phyloP scores from a whole-genome alignment of 1,284 basidiomycete genomes.

The Ustilago trichophora region DNA sequence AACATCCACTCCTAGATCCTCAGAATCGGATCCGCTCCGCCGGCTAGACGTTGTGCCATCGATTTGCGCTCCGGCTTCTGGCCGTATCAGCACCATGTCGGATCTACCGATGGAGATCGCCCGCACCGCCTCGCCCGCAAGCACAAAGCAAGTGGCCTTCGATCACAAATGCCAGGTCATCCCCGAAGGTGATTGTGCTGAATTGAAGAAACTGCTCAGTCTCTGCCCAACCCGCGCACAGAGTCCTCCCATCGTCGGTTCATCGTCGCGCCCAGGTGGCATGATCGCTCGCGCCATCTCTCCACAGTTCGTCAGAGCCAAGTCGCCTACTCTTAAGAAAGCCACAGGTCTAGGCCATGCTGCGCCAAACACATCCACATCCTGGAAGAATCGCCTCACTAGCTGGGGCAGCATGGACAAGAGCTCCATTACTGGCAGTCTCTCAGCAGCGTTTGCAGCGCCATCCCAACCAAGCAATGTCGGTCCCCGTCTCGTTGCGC shows the following conservation, averaged over 20 bases:
- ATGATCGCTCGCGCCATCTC: conserved; percentile 37
- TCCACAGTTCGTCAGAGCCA: conserved; percentile 20
- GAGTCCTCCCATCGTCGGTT: conserved; percentile 20
- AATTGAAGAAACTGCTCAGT: conserved; percentile 36
- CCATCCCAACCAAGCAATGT: not conserved
- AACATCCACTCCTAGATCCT: no score
- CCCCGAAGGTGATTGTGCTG: conserved; percentile 38
- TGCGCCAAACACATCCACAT: conserved; percentile 4
- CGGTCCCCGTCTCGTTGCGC: conserved; percentile 29
- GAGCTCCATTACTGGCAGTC: conserved; percentile 5
- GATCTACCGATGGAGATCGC: not conserved
- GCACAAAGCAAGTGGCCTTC: conserved; percentile 35
- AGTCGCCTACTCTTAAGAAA: conserved; percentile 16
- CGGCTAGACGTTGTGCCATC: no score
- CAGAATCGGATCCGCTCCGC: no score
- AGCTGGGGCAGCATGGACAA: conserved; percentile 25
- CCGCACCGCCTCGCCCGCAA: conserved; percentile 12
- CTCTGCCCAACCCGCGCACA: conserved; percentile 28
- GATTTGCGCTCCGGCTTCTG: no score
- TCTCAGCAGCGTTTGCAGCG: not conserved
- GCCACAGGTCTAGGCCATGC: conserved; percentile 4
- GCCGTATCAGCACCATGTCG: conserved; percentile 22
- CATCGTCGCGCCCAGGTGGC: conserved; percentile 1
- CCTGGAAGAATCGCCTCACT: conserved; percentile 24
- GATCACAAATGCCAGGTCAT: conserved; percentile 40